These are phyloP conservation scores for Kwoniella bestiolae DNA, from an alignment of 768 basidiomycete genomes.

Conservation along the genomic window DNA sequence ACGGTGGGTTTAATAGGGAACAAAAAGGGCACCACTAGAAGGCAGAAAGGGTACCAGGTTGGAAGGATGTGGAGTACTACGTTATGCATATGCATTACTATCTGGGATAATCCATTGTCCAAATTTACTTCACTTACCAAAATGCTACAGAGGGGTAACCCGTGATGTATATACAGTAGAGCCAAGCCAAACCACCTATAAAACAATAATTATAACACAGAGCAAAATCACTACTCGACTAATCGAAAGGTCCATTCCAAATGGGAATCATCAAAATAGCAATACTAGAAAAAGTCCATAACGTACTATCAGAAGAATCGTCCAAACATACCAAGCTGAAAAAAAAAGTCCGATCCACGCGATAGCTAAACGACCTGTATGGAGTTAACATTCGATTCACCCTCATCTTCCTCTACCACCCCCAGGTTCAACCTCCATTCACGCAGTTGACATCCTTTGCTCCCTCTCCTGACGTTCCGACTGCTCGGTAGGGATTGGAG, in stretches of 20 bases:
- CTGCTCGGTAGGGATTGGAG: neutral
- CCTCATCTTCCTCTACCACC: conserved; percentile 21
- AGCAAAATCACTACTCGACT: too few species aligned
- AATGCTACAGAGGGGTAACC: neutral
- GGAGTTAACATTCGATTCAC: conserved; percentile 5
- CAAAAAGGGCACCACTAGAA: neutral
- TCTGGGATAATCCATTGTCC: neutral
- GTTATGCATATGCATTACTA: neutral
- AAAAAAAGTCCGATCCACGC: neutral
- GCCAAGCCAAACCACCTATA: neutral
- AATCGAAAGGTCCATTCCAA: too few species aligned
- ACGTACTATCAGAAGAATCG: neutral
- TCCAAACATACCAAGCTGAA: neutral
- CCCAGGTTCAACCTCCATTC: conserved; percentile 26
- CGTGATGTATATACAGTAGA: neutral
- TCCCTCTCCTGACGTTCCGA: conserved; percentile 14
- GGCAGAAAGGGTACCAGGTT: too few species aligned
- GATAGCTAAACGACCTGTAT: conserved; percentile 11
- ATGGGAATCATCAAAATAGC: too few species aligned
- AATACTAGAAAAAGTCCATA: conserved; percentile 11
- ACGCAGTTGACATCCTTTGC: conserved; percentile 5
- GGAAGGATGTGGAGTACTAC: neutral
- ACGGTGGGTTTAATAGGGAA: too few species aligned
- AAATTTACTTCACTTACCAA: neutral
- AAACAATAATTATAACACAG: too few species aligned